These are phyloP conservation scores for Botrytis galanthina DNA, from an alignment of 2,329 filamentous ascomycete species.

Conservation along the genomic window DNA sequence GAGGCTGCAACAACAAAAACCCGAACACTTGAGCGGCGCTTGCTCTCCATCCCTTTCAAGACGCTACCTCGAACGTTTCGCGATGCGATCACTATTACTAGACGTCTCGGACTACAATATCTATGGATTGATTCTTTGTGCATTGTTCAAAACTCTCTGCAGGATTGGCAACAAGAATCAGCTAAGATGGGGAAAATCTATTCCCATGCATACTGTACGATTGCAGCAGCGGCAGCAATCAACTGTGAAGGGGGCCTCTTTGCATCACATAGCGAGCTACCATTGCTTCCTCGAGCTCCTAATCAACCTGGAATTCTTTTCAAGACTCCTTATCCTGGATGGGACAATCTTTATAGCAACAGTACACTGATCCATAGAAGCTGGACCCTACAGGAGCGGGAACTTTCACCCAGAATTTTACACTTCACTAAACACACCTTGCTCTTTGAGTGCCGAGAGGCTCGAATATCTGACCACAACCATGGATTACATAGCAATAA, in stretches of 20 bases:
- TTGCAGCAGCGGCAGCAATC: slow-evolving; percentile 21
- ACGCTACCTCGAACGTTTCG: slow-evolving; percentile 13
- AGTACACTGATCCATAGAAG: slow-evolving; percentile 26
- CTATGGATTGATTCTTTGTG: slow-evolving; percentile 20
- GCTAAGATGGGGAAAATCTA: slow-evolving; percentile 27
- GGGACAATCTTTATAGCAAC: slow-evolving; percentile 12
- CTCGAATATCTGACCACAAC: slow-evolving; percentile 7
- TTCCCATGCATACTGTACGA: slow-evolving; percentile 20
- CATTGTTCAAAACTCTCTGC: slow-evolving; percentile 17
- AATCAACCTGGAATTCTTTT: neutral
- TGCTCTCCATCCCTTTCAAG: slow-evolving; percentile 17
- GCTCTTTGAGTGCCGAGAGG: slow-evolving; percentile 19
- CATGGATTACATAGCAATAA: neutral
- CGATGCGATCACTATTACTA: slow-evolving; percentile 18
- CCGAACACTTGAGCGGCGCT: slow-evolving; percentile 13
- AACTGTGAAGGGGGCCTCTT: slow-evolving; percentile 14
- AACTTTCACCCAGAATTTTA: slow-evolving; percentile 22
- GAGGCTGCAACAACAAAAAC: slow-evolving; percentile 18
- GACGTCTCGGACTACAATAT: slow-evolving; percentile 11
- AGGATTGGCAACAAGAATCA: slow-evolving; percentile 28
- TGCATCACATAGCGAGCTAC: slow-evolving; percentile 14
- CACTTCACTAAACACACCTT: slow-evolving; percentile 26
- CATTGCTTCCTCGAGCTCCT: neutral
- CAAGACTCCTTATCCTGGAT: slow-evolving; percentile 2
- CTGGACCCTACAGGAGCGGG: slow-evolving; percentile 25